phyloP scores from a whole-genome alignment of 2,329 filamentous ascomycete genomes.

The Penicillium sclerotigenum region DNA sequence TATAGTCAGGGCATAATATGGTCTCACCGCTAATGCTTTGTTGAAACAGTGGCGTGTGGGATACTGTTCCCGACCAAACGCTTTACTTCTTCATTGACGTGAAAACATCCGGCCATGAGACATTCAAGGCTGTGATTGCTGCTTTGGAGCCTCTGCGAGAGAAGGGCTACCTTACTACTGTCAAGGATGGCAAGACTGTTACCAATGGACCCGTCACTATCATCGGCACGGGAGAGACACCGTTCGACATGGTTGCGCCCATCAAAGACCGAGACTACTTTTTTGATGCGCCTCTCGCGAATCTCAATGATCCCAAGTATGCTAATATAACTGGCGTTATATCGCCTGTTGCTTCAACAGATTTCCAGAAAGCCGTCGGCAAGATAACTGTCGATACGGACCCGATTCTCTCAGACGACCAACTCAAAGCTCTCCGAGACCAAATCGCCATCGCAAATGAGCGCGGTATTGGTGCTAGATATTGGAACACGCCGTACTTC shows the following conservation, averaged over 20 bases:
- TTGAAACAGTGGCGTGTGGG: slow-evolving; percentile 54
- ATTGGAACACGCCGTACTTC: slow-evolving; percentile 62
- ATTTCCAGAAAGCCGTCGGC: slow-evolving; percentile 47
- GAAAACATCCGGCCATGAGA: slow-evolving; percentile 56
- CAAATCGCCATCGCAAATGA: slow-evolving; percentile 55
- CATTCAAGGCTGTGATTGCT: slow-evolving; percentile 55
- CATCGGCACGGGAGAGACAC: slow-evolving; percentile 60
- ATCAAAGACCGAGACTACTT: slow-evolving; percentile 54
- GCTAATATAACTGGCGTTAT: slow-evolving; percentile 48
- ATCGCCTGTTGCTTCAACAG: slow-evolving; percentile 54
- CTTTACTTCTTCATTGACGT: slow-evolving; percentile 64
- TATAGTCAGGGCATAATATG: background rate
- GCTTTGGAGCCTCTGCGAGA: slow-evolving; percentile 57
- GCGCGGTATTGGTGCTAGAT: slow-evolving; percentile 58
- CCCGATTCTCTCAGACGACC: slow-evolving; percentile 32
- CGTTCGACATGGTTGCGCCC: slow-evolving; percentile 47
- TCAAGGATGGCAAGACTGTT: slow-evolving; percentile 46
- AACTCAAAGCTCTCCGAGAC: slow-evolving; percentile 49
- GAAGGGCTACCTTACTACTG: slow-evolving; percentile 53
- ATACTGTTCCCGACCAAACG: slow-evolving; percentile 55
- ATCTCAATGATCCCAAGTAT: slow-evolving; percentile 41
- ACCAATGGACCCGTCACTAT: slow-evolving; percentile 55
- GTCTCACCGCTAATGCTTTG: background rate
- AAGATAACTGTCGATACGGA: slow-evolving; percentile 38
- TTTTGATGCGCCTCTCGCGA: slow-evolving; percentile 56